Conservation (phyloP, 2,329 filamentous ascomycete genomes). For the Ophiocordyceps robertsii region DNA sequence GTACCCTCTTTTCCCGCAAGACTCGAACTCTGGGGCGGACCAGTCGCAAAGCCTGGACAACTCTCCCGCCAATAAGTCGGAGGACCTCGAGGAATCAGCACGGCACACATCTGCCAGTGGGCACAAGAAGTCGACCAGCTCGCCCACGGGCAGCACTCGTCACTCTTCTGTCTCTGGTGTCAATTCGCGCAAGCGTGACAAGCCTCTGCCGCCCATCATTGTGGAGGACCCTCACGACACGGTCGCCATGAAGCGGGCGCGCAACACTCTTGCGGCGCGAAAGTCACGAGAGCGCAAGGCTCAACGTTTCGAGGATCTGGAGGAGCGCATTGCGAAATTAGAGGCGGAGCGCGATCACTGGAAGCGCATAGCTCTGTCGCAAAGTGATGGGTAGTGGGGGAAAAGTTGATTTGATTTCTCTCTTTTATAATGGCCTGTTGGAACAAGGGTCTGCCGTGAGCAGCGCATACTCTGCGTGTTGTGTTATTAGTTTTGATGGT, state of each 20-base stretch:
- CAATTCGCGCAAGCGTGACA: constrained; percentile 60
- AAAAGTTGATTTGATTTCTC: constrained; percentile 4
- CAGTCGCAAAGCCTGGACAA: constrained; percentile 16
- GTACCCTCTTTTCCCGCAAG: constrained; percentile 60
- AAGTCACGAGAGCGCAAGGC: constrained; percentile 86
- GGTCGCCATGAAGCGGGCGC: constrained; percentile 80
- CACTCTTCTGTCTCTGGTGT: constrained; percentile 62
- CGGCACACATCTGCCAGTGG: constrained; percentile 26
- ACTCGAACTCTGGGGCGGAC: constrained; percentile 14
- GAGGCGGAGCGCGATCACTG: constrained; percentile 53
- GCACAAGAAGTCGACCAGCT: constrained; percentile 33
- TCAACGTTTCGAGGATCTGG: constrained; percentile 59
- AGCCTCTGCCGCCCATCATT: constrained; percentile 66
- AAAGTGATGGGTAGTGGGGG: constrained; percentile 7
- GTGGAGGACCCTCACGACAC: constrained; percentile 61
- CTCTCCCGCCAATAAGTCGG: constrained; percentile 29
- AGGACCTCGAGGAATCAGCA: constrained; percentile 32
- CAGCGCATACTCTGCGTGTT: background rate
- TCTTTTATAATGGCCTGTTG: constrained; percentile 2
- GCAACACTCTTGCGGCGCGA: constrained; percentile 85
- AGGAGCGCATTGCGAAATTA: constrained; percentile 58
- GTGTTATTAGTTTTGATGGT: background rate
- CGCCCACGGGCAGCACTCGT: constrained; percentile 31
- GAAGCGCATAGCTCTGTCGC: constrained; percentile 41
- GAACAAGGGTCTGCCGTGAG: background rate